Evolutionary conservation across 164 flowering plant genomes (phyloP).

Genomic region (Warburgia ugandensis): DNA sequence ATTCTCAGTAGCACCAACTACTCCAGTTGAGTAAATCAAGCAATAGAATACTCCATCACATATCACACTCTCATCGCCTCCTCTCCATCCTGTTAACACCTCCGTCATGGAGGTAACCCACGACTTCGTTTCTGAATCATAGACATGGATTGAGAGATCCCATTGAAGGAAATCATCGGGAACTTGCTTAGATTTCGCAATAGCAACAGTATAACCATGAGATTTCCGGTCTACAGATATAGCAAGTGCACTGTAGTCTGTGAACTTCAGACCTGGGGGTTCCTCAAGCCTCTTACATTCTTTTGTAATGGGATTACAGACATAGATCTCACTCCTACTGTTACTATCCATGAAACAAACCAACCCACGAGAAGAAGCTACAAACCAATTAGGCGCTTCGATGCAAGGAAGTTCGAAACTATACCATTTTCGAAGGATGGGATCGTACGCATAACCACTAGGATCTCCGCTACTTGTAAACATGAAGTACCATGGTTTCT

Average conservation of each 20-base stretch:
- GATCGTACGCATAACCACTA: conserved; percentile 79
- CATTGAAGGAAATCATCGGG: conserved; percentile 70
- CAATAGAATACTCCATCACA: conserved; percentile 68
- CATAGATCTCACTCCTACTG: conserved; percentile 46
- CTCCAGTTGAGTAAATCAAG: conserved; percentile 71
- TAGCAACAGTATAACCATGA: conserved; percentile 40
- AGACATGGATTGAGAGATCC: conserved; percentile 74
- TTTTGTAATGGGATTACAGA: conserved; percentile 80
- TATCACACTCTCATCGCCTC: conserved; percentile 83
- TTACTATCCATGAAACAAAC: conserved; percentile 83
- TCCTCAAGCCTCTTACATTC: conserved; percentile 37
- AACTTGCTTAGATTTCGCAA: conserved; percentile 80
- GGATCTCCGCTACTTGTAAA: conserved; percentile 77
- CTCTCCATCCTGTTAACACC: conserved; percentile 86
- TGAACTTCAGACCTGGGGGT: conserved; percentile 51
- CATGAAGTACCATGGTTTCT: conserved; percentile 95
- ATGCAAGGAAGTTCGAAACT: conserved; percentile 72
- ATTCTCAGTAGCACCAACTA: conserved; percentile 33
- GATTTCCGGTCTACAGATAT: conserved; percentile 47
- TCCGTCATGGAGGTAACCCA: conserved; percentile 64
- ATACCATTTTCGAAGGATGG: conserved; percentile 74
- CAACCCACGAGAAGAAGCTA: conserved; percentile 74
- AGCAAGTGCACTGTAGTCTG: conserved; percentile 79
- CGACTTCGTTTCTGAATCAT: conserved; percentile 48
- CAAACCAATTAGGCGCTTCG: conserved; percentile 48